Conservation (phyloP, 805 yeast genomes). For the Brettanomyces bruxellensis region DNA sequence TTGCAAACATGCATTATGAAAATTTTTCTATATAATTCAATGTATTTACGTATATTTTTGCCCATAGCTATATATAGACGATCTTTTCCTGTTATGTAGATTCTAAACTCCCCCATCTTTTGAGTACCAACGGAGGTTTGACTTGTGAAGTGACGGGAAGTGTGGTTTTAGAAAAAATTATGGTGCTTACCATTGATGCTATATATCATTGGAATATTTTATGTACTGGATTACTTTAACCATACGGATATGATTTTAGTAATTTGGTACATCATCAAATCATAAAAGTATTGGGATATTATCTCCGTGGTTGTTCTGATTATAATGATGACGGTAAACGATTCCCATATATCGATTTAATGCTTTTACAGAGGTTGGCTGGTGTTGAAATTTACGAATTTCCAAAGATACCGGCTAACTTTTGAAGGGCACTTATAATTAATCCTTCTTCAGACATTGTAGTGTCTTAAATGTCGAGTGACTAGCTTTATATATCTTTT, state of each 20-base stretch:
- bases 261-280: too few relatives aligned
- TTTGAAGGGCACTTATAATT: constrained; percentile 9
- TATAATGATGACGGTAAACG: constrained; percentile 44
- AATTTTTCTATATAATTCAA: too few relatives aligned
- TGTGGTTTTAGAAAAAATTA: not conserved
- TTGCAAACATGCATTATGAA: too few relatives aligned
- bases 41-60: too few relatives aligned
- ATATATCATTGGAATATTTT: not conserved
- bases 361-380: constrained; percentile 5
- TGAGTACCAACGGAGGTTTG: too few relatives aligned
- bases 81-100: too few relatives aligned
- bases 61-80: too few relatives aligned
- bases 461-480: too few relatives aligned
- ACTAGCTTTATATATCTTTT: too few relatives aligned
- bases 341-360: constrained; percentile 33
- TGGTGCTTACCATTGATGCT: not conserved
- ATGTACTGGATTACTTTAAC: not conserved
- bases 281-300: constrained; percentile 26
- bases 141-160: too few relatives aligned
- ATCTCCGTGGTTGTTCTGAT: constrained; percentile 36
- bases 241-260: too few relatives aligned
- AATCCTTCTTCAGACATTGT: not conserved
- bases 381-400: not conserved
- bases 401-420: constrained; percentile 1
- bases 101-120: too few relatives aligned